Percentiles rank a stretch among this genome's conserved stretches.
These are phyloP conservation scores for Aquilaria sinensis DNA, from an alignment of 345 rosid genomes.

Conservation along the genomic window DNA sequence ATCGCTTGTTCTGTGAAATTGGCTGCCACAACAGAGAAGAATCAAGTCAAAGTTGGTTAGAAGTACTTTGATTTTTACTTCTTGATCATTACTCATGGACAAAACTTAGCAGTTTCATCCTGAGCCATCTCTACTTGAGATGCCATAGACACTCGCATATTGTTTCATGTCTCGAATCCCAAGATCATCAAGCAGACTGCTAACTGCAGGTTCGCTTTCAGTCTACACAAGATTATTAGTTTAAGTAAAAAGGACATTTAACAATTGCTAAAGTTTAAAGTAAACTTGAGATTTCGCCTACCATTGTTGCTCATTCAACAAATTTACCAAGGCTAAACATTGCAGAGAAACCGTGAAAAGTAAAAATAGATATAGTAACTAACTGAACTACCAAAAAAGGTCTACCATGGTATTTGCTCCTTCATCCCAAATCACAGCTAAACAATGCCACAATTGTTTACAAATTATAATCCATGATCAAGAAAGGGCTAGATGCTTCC, in stretches of 20 bases:
- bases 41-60: slow-evolving; percentile 5
- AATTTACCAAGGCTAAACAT: slow-evolving; percentile 1
- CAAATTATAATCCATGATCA: too few species aligned
- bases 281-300: background rate
- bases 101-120: background rate
- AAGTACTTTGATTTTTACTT: background rate
- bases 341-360: background rate
- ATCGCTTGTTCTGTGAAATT: slow-evolving; percentile 69
- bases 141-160: slow-evolving; percentile 45
- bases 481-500: too few species aligned
- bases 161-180: slow-evolving; percentile 81
- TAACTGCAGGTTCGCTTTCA: slow-evolving; percentile 73
- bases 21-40: slow-evolving; percentile 49
- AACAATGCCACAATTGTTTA: too few species aligned
- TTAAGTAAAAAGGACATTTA: background rate
- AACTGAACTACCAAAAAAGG: background rate
- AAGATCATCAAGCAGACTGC: slow-evolving; percentile 62
- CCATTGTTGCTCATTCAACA: background rate
- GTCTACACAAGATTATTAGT: slow-evolving; percentile 41
- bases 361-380: background rate
- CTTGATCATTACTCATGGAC: background rate
- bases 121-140: background rate
- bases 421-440: slow-evolving; percentile 65
- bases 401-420: slow-evolving; percentile 95
- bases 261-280: too few species aligned